Evolutionary conservation across 2,329 filamentous ascomycete species (phyloP).

Genomic region (Rutstroemia sp.): DNA sequence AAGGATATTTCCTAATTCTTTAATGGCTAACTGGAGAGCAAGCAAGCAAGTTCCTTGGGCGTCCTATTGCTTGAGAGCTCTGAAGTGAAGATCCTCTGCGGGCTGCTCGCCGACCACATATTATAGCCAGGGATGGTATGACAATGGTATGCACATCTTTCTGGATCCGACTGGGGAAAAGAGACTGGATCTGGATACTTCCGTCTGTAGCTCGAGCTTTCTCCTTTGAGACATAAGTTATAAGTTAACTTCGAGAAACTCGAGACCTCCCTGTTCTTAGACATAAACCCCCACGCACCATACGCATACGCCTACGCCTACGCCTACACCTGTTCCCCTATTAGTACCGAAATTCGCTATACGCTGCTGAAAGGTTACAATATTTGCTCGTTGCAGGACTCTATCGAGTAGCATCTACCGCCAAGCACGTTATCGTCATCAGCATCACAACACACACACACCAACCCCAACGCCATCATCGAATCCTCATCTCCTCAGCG

Average conservation of each 20-base stretch:
- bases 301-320: background rate
- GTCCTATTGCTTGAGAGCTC: background rate
- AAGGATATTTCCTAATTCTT: background rate
- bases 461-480: too few relatives aligned
- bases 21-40: background rate
- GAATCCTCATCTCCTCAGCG: too few relatives aligned
- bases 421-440: too few relatives aligned
- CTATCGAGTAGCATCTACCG: too few relatives aligned
- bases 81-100: background rate
- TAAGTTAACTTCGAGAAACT: background rate
- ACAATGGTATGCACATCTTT: background rate
- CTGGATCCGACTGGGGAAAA: background rate
- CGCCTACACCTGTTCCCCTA: too few relatives aligned
- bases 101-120: constrained; percentile 6
- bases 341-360: background rate
- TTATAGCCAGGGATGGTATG: background rate
- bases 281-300: background rate
- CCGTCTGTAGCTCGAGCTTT: background rate
- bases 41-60: too few relatives aligned
- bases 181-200: background rate
- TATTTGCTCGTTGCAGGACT: too few relatives aligned
- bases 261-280: background rate
- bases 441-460: too few relatives aligned
- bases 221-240: constrained; percentile 1
- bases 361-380: background rate